These are phyloP conservation scores for Huntiella decipiens DNA, from an alignment of 2,329 filamentous ascomycete genomes.

Conservation along the genomic window DNA sequence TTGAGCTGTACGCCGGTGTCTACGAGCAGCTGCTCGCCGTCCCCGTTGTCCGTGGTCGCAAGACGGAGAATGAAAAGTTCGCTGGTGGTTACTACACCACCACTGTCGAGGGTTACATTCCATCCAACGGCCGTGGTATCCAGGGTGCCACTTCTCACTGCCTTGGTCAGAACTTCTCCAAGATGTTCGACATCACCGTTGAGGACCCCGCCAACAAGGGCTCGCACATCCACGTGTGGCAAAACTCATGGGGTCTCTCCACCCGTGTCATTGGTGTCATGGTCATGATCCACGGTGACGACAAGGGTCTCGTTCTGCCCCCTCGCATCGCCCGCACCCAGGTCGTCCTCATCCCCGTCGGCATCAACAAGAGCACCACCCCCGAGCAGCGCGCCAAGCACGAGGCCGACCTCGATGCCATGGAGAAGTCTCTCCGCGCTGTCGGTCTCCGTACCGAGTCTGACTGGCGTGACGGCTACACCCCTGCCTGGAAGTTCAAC, in stretches of 20 bases:
- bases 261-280: conserved; percentile 96
- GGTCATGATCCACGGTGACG: conserved; percentile 95
- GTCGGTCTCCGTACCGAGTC: conserved; percentile 60
- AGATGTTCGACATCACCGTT: conserved; percentile 97
- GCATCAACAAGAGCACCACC: conserved; percentile 72
- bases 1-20: conserved; percentile 79
- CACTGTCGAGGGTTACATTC: conserved; percentile 92
- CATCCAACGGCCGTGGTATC: conserved; percentile 85
- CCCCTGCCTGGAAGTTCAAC: conserved; percentile 95
- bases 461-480: conserved; percentile 78
- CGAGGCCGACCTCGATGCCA: conserved; percentile 52
- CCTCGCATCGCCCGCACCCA: conserved; percentile 78
- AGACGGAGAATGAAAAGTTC: conserved; percentile 98
- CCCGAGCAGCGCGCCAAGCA: conserved; percentile 63
- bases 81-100: conserved; percentile 93
- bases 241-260: conserved; percentile 97
- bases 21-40: conserved; percentile 91
- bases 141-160: conserved; percentile 91
- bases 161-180: conserved; percentile 93
- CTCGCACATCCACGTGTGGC: conserved; percentile 74
- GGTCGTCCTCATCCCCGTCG: conserved; percentile 75
- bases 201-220: conserved; percentile 76
- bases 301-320: conserved; percentile 86
- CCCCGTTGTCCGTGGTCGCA: conserved; percentile 78
- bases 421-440: conserved; percentile 49